These are phyloP conservation scores for Metschnikowia colocasiae DNA, from an alignment of 805 yeast genomes.

Conservation along the genomic window DNA sequence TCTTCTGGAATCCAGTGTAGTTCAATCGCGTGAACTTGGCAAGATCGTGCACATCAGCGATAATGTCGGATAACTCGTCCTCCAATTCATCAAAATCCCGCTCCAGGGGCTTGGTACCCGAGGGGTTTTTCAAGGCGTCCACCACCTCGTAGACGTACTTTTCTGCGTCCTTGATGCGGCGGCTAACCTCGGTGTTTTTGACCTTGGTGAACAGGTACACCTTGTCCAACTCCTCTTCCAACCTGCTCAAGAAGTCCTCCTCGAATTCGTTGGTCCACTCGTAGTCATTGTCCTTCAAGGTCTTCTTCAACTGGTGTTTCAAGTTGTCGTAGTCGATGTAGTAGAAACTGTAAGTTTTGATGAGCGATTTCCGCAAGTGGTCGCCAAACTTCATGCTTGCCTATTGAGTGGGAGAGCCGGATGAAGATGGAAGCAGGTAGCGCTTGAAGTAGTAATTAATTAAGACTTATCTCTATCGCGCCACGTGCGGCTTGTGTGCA, in stretches of 20 bases:
- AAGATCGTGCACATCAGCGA: constrained; percentile 95
- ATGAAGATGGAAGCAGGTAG: neutral
- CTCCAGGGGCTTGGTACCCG: constrained; percentile 37
- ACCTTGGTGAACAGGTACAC: constrained; percentile 88
- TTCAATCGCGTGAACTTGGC: constrained; percentile 91
- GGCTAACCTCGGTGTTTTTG: constrained; percentile 77
- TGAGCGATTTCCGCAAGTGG: constrained; percentile 81
- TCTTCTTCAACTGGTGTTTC: constrained; percentile 73
- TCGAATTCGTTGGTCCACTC: constrained; percentile 77
- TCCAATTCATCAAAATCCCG: constrained; percentile 44
- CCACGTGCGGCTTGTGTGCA: constrained; percentile 5
- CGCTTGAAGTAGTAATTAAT: constrained; percentile 1
- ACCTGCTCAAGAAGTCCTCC: constrained; percentile 67
- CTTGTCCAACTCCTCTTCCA: constrained; percentile 87
- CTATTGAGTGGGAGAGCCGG: neutral
- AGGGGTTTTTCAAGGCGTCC: constrained; percentile 42
- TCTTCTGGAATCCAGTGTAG: constrained; percentile 96
- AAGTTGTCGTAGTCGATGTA: constrained; percentile 90
- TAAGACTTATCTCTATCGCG: neutral
- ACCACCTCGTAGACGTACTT: constrained; percentile 65
- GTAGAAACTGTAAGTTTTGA: constrained; percentile 86
- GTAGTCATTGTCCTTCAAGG: constrained; percentile 51
- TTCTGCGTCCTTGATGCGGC: constrained; percentile 83
- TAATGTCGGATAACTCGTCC: constrained; percentile 59
- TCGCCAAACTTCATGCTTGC: constrained; percentile 88